Percentiles rank a stretch among this genome's conserved stretches.
Evolutionary conservation across 768 basidiomycete genomes (phyloP).

Genomic region (Termitomyces sp.): DNA sequence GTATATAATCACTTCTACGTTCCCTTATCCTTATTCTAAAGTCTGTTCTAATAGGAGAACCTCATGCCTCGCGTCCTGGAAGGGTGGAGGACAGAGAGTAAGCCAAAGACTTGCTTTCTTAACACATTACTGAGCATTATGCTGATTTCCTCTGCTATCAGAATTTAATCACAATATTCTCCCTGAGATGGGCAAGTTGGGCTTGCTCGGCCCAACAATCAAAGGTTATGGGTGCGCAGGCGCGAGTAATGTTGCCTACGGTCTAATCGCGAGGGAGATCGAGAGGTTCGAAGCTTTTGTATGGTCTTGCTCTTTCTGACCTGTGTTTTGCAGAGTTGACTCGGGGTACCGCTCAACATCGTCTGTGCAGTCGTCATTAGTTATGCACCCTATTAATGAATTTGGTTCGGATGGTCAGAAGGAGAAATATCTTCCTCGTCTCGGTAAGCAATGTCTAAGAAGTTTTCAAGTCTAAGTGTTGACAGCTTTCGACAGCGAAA

Average conservation of each 20-base stretch:
- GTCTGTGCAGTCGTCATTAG: conserved; percentile 93
- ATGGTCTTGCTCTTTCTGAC: not conserved
- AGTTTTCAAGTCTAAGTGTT: not conserved
- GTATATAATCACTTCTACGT: conserved; percentile 27
- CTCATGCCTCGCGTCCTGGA: conserved; percentile 86
- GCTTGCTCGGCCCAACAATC: conserved; percentile 90
- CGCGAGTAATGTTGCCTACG: conserved; percentile 87
- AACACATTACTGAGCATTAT: not conserved
- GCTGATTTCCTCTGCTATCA: conserved; percentile 21
- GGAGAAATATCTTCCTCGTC: conserved; percentile 81
- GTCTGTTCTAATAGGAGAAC: conserved; percentile 52
- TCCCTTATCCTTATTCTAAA: not conserved
- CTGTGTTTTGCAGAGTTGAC: conserved; percentile 60
- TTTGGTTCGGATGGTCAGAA: conserved; percentile 91
- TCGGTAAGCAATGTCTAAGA: conserved; percentile 45
- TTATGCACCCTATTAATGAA: conserved; percentile 91
- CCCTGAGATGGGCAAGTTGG: conserved; percentile 90
- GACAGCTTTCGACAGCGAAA: conserved; percentile 43
- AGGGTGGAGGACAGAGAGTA: conserved; percentile 86
- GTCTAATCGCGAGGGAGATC: conserved; percentile 89
- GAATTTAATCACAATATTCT: conserved; percentile 77
- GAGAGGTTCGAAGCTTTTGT: conserved; percentile 58
- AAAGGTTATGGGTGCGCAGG: conserved; percentile 94
- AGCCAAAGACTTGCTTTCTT: conserved; percentile 11
- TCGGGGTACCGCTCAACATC: conserved; percentile 95